Conservation (phyloP, 805 yeast species). For the Kuraishia capsulata region DNA sequence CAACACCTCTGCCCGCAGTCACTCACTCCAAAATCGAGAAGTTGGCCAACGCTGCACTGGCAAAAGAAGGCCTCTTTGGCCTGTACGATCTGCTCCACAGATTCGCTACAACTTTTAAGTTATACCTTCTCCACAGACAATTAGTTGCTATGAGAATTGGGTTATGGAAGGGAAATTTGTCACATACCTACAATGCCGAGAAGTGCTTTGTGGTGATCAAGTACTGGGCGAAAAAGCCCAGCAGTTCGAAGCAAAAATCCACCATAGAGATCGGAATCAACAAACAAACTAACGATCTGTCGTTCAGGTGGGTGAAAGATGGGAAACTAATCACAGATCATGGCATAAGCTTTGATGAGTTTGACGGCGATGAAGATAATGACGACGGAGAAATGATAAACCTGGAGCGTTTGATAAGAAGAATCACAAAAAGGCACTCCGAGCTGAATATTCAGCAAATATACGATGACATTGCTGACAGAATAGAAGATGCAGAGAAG, state of each 20-base stretch:
- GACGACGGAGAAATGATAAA: slow-evolving; percentile 11
- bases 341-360: slow-evolving; percentile 20
- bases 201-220: slow-evolving; percentile 43
- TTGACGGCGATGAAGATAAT: too few relatives aligned
- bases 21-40: slow-evolving; percentile 39
- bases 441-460: slow-evolving; percentile 24
- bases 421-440: slow-evolving; percentile 30
- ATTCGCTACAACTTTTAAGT: slow-evolving; percentile 56
- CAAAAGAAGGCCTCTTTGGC: slow-evolving; percentile 34
- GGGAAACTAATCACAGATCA: slow-evolving; percentile 22
- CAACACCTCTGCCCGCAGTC: slow-evolving; percentile 18
- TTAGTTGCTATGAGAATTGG: slow-evolving; percentile 39
- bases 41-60: slow-evolving; percentile 43
- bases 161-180: slow-evolving; percentile 52
- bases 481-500: slow-evolving; percentile 18
- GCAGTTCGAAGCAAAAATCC: slow-evolving; percentile 35
- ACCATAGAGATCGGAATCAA: slow-evolving; percentile 53
- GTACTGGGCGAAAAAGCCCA: slow-evolving; percentile 59
- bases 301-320: slow-evolving; percentile 56
- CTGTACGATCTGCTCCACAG: slow-evolving; percentile 48
- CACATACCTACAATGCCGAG: slow-evolving; percentile 47
- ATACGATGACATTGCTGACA: slow-evolving; percentile 17
- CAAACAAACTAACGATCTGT: slow-evolving; percentile 32
- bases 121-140: slow-evolving; percentile 51
- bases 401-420: slow-evolving; percentile 27